phyloP scores from a whole-genome alignment of 139 green algal species.

The Chlorella sp. region DNA sequence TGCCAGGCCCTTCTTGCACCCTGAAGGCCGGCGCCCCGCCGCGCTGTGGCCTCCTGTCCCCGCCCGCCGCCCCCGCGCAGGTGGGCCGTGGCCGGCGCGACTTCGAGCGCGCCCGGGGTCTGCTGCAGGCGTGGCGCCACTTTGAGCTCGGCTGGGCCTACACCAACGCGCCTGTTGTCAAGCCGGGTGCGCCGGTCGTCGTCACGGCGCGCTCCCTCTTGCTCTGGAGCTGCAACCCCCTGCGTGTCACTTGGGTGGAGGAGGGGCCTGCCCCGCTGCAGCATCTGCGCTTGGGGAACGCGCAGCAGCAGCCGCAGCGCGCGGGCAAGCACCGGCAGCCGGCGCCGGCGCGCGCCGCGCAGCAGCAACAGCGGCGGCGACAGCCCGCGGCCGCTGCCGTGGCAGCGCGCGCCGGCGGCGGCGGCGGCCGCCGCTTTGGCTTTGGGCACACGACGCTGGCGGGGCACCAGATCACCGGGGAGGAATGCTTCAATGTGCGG shows the following conservation, averaged over 20 bases:
- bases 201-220: constrained; percentile 33
- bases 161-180: constrained; percentile 20
- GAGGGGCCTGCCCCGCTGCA: neutral
- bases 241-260: constrained; percentile 35
- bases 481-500: constrained; percentile 37
- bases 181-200: constrained; percentile 17
- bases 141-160: constrained; percentile 37
- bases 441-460: constrained; percentile 38
- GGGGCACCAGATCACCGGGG: constrained; percentile 38
- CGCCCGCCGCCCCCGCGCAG: neutral
- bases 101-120: constrained; percentile 6
- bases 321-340: neutral
- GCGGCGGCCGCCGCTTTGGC: constrained; percentile 4
- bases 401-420: neutral
- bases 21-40: too few species aligned
- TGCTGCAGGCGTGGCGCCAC: constrained; percentile 32
- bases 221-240: constrained; percentile 37
- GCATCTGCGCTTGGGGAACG: neutral
- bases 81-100: constrained; percentile 14
- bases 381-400: neutral
- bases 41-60: too few species aligned
- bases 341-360: neutral
- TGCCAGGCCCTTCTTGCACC: too few species aligned
- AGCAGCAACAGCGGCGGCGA: neutral
- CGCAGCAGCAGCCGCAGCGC: neutral